Base-by-base conservation (phyloP, 1,139 yeast species). In the Candida smagusa region DNA sequence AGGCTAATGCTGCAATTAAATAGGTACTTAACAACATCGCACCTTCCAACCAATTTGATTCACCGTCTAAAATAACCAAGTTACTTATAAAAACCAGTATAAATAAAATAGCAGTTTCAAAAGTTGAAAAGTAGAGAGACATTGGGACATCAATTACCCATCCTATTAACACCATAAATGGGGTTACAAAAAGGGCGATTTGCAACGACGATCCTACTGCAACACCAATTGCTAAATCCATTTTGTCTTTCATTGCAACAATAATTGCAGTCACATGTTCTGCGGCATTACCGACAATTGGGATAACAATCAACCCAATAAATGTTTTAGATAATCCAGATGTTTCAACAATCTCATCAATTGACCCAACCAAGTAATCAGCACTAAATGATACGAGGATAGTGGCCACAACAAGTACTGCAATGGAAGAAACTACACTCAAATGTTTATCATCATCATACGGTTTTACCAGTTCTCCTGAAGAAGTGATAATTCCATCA, bases 241-340 rank as follows among this genome's bases (percentile, higher is more conserved):
- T 92, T 65, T 94, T 92, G 63, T 92, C 88, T 64, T 89, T 89
- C 77, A 83, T 79, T 22, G 98, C 97, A 35, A 92, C 97, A 45
- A 88, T 77, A 34, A 92, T 84, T 2, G 97, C 96, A 12, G 97
- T 92, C 35, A 87, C 97, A 60, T 92, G 98, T 63, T 92, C 98
- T 9, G 98, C 97, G 2, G 98, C 98, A 54, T 92, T 92, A 41
- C 98, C 98, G 23, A 92, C 97, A 46, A 94, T 90, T 34, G 98
- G 98, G 45, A 92, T 82, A 35, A 92, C 80, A 51, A 92, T 84
- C 49, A 92, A 72, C 60, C 98, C 98, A 52, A 92, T 88, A 55
- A 92, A 92, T 0, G 97, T 90, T 72, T 90, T 92, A 35, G 96
- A 85, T 46, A 92, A 72, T 3, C 96, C 96, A 2, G 95, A 79